phyloP scores from a whole-genome alignment of 495 filamentous ascomycete genomes.

The Niebla homalea region DNA sequence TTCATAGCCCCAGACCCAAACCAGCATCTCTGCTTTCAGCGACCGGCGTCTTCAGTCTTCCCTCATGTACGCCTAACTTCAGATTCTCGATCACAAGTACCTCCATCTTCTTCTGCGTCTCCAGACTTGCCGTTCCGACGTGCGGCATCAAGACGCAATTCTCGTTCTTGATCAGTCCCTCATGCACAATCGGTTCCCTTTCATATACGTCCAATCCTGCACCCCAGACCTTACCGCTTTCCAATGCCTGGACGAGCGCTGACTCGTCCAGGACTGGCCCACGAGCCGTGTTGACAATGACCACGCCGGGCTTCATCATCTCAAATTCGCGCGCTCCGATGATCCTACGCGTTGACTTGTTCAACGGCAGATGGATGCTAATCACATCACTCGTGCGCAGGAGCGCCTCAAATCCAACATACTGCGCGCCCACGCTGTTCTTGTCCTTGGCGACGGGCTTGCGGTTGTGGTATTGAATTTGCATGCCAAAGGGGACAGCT shows the following conservation, averaged over 20 bases:
- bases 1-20: not conserved
- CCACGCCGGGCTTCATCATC: constrained; percentile 51
- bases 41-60: constrained; percentile 55
- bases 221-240: constrained; percentile 53
- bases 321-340: constrained; percentile 46
- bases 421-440: constrained; percentile 22
- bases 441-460: constrained; percentile 37
- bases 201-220: constrained; percentile 69
- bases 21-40: constrained; percentile 44
- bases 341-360: constrained; percentile 55
- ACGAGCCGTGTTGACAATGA: constrained; percentile 56
- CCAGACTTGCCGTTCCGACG: constrained; percentile 58
- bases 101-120: constrained; percentile 68
- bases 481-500: constrained; percentile 56
- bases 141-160: constrained; percentile 66
- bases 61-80: constrained; percentile 46
- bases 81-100: constrained; percentile 57
- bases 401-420: constrained; percentile 30
- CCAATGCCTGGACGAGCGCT: constrained; percentile 51
- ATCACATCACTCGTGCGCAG: constrained; percentile 53
- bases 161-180: constrained; percentile 54
- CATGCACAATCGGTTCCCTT: constrained; percentile 54
- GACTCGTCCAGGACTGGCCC: constrained; percentile 65
- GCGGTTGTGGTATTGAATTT: constrained; percentile 60
- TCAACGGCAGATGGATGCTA: constrained; percentile 62